phyloP scores from a whole-genome alignment of 805 yeast species.

The Zygosaccharomyces siamensis region DNA sequence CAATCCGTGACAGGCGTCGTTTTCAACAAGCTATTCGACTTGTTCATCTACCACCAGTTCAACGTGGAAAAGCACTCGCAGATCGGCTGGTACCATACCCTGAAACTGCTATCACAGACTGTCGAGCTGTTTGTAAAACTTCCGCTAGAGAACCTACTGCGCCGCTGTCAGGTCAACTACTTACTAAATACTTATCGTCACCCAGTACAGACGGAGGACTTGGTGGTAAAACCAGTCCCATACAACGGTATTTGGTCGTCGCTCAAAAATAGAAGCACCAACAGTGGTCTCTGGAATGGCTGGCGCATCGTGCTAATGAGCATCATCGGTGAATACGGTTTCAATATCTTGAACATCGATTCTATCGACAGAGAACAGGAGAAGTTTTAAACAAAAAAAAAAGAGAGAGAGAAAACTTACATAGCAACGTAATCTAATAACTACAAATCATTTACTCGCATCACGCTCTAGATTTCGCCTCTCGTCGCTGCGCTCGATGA shows the following conservation, averaged over 20 bases:
- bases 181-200: conserved; percentile 39
- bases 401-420: neutral
- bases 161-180: conserved; percentile 76
- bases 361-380: conserved; percentile 41
- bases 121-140: conserved; percentile 68
- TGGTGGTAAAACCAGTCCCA: conserved; percentile 56
- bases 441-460: conserved; percentile 1
- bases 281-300: conserved; percentile 66
- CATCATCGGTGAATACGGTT: conserved; percentile 78
- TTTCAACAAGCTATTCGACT: conserved; percentile 64
- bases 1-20: conserved; percentile 57
- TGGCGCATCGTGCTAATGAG: conserved; percentile 86
- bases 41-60: conserved; percentile 51
- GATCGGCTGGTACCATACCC: conserved; percentile 54
- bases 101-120: conserved; percentile 56
- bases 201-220: conserved; percentile 42
- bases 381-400: conserved; percentile 32
- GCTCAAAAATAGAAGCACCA: conserved; percentile 41
- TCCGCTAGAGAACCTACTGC: conserved; percentile 81
- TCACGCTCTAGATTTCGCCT: neutral
- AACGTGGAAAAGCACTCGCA: conserved; percentile 64
- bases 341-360: conserved; percentile 51
- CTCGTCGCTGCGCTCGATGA: conserved; percentile 38
- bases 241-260: conserved; percentile 54
- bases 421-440: neutral